Base-by-base conservation (phyloP, 768 basidiomycete species). In the Cyclocybe cylindracea region DNA sequence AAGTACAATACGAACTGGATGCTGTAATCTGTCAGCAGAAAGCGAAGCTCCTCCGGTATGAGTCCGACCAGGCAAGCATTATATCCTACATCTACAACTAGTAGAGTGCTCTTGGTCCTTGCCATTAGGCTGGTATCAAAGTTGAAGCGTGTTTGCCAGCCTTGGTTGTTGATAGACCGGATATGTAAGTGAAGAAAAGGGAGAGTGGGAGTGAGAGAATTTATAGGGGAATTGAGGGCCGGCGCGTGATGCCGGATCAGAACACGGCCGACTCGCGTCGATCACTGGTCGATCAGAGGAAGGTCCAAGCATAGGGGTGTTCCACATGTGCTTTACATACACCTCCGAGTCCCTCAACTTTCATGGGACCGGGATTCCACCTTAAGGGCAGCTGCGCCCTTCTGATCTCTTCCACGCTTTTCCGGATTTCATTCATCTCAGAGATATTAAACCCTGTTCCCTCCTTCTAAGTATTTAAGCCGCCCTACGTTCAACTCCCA, bases 51-150 rank as follows among this genome's bases (percentile, higher is more conserved):
- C 51, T 60, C 58, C 32, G 54, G 57, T 58, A 61, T 56, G 62
- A 54, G 53, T 55, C 43, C 60, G 58, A 58, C 62, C 59, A 51
- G 57, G 64, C 63, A 69, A 77, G 87, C 87, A 91, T 90, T 90
- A 87, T 83, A 82, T 81, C 80, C 78, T 72, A 79, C 83, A 66
- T 71, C 63, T 70, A 64, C 58, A 46, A 54, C 4, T 24, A 3
- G 49, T 55, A 69, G 69, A 71, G 64, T 67, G 10, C 34, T 90
- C 83, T 89, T 66, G 86, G 84, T 86, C 83, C 75, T 79, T 77
- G 83, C 88, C 88, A 91, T 91, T 89, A 83, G 76, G 86, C 75
- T 67, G 66, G 62, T 59, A 70, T 60, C 76, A 75, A 76, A 77
- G 73, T 74, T 50, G 64, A 60, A 58, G 49, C 44, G 58, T 62